Evolutionary conservation across 306 rosid species (phyloP), one percentile per base, ranked within the genome.

Genomic region (Luffa aegyptiaca): DNA sequence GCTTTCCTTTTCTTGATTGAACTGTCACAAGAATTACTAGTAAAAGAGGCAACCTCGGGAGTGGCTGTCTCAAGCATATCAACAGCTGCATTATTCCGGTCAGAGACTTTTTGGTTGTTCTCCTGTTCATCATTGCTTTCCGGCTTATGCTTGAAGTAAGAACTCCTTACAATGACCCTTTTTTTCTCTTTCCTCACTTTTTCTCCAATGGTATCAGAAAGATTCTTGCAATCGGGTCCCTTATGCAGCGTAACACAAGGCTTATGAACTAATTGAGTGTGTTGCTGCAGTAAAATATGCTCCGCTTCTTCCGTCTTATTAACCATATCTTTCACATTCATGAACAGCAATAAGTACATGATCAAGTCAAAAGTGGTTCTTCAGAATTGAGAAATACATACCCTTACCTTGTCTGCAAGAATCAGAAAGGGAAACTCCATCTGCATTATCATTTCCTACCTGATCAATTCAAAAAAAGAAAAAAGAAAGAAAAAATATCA

Each of bases 91-190:
- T 80, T 71, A 79, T 86, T 81, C 55, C 77, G 75, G 44, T 55
- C 56, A 80, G 45, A 59, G 51, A 0, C 6, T 13, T 76, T 84
- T 83, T 78, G 89, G 71, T 85, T 79, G 51, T 74, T 65, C 6
- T 84, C 91, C 66, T 48, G 77, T 11, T 77, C 84, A 74, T 81
- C 78, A 70, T 79, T 82, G 78, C 83, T 84, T 70, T 69, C 83
- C 17, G 83, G 77, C 83, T 91, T 92, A 48, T 80, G 87, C 87
- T 83, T 90, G 76, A 92, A 92, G 83, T 90, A 87, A 45, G 89
- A 74, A 84, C 98, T 92, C 85, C 95, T 92, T 66, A 90, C 87
- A 64, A 86, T 82, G 69, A 84, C 88, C 89, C 87, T 92, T 85
- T 88, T 88, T 45, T 80, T 89, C 53, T 77, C 90, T 78, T 64